These are phyloP conservation scores for Lepiota venenata DNA, from an alignment of 768 basidiomycete species.

Conservation along the genomic window DNA sequence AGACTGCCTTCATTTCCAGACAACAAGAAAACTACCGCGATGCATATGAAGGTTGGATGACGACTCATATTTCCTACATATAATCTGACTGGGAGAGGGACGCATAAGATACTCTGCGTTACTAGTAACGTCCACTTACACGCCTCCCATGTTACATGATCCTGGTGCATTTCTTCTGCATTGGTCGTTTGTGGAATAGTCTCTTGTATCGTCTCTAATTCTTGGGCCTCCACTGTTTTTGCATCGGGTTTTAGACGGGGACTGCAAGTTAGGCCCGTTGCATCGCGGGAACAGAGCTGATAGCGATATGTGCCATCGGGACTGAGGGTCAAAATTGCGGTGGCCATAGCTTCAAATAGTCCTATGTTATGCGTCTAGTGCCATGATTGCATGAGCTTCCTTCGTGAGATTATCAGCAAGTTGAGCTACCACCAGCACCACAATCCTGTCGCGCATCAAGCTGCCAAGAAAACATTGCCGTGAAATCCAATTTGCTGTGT, in stretches of 20 bases:
- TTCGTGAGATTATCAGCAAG: neutral
- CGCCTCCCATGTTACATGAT: neutral
- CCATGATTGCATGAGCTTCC: neutral
- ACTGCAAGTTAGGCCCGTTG: too few species aligned
- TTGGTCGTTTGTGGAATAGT: neutral
- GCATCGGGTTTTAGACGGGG: too few species aligned
- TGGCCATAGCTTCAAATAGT: too few species aligned
- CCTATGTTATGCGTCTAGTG: neutral
- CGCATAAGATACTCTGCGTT: neutral
- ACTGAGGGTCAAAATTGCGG: too few species aligned
- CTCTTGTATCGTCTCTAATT: too few species aligned
- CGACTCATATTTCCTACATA: slow-evolving; percentile 2
- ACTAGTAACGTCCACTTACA: neutral
- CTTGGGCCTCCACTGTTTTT: too few species aligned
- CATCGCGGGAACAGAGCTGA: too few species aligned
- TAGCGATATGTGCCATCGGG: too few species aligned
- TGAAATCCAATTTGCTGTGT: slow-evolving; percentile 21
- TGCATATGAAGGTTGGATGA: slow-evolving; percentile 19
- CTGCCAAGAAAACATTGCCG: neutral
- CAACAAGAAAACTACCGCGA: slow-evolving; percentile 20
- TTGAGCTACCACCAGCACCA: neutral
- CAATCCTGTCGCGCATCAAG: neutral
- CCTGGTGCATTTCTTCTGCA: neutral
- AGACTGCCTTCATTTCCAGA: slow-evolving; percentile 20
- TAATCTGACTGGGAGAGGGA: neutral